phyloP scores from a whole-genome alignment of 257 asterid species.

The Nicotiana noctiflora region DNA sequence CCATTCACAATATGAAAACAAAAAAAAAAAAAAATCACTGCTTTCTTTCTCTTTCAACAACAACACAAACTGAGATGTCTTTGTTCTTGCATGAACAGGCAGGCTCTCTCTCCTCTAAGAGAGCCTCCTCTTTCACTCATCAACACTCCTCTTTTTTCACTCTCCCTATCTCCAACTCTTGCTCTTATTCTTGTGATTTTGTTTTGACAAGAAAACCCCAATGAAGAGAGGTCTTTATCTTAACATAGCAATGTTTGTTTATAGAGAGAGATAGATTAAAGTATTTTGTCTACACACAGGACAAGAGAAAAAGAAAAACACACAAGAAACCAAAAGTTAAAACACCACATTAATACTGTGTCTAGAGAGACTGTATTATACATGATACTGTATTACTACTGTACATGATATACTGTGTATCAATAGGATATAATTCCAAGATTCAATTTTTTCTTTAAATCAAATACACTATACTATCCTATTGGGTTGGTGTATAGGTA shows the following conservation, averaged over 20 bases:
- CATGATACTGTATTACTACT: neutral
- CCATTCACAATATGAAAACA: slow-evolving; percentile 23
- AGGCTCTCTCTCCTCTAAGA: slow-evolving; percentile 86
- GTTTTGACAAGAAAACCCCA: too few species aligned
- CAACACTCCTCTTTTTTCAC: slow-evolving; percentile 23
- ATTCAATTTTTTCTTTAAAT: neutral
- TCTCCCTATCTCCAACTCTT: neutral
- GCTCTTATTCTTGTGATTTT: neutral
- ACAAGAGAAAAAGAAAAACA: neutral
- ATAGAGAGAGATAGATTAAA: neutral
- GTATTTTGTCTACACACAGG: neutral
- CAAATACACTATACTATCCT: neutral
- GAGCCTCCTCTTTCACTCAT: slow-evolving; percentile 91
- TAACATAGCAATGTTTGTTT: too few species aligned
- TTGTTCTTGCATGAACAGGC: slow-evolving; percentile 56
- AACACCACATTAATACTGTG: neutral
- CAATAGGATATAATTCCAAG: neutral
- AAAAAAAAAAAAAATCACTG: neutral
- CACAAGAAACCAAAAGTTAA: neutral
- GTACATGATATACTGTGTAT: neutral
- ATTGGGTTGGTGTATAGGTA: neutral
- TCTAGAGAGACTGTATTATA: neutral
- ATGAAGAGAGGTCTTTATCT: neutral
- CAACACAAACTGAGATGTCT: neutral
- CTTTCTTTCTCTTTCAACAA: neutral